Evolutionary conservation across 495 filamentous ascomycete species (phyloP).

Genomic region (Podospora bellae-mahoneyi): DNA sequence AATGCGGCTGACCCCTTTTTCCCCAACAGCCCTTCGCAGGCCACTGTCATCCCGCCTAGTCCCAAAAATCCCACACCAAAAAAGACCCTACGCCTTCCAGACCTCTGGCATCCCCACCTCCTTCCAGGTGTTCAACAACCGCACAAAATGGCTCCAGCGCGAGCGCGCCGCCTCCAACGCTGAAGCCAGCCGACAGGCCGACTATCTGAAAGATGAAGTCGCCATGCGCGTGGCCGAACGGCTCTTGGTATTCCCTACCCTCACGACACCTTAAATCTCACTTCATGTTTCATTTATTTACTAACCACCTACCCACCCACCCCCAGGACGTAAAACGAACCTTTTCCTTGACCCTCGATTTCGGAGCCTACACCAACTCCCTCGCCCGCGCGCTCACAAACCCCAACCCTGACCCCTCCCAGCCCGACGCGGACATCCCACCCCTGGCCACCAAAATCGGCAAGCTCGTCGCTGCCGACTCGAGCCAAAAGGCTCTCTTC

Average conservation of each 20-base stretch:
- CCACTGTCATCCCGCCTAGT: constrained; percentile 1
- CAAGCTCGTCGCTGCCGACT: constrained; percentile 74
- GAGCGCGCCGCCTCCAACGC: constrained; percentile 74
- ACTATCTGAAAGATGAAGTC: constrained; percentile 91
- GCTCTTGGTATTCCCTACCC: constrained; percentile 58
- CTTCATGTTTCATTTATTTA: too few relatives aligned
- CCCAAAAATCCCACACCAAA: constrained; percentile 9
- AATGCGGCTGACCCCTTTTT: constrained; percentile 33
- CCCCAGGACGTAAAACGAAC: constrained; percentile 82
- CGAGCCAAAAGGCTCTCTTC: constrained; percentile 71
- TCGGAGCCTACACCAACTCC: constrained; percentile 94
- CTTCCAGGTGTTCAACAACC: constrained; percentile 86
- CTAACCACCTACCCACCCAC: constrained; percentile 1
- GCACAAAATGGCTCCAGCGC: constrained; percentile 82
- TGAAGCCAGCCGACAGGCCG: constrained; percentile 69
- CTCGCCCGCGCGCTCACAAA: constrained; percentile 75
- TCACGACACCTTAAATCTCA: too few relatives aligned
- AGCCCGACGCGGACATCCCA: constrained; percentile 48
- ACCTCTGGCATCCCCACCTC: constrained; percentile 63
- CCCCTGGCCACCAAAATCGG: constrained; percentile 65
- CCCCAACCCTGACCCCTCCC: constrained; percentile 60
- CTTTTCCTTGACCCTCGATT: constrained; percentile 82
- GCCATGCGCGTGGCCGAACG: constrained; percentile 82
- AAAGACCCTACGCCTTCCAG: constrained; percentile 70
- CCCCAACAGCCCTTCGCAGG: constrained; percentile 22